Evolutionary conservation across 1,284 basidiomycete genomes (phyloP).

Genomic region (Ustanciosporium gigantosporum): DNA sequence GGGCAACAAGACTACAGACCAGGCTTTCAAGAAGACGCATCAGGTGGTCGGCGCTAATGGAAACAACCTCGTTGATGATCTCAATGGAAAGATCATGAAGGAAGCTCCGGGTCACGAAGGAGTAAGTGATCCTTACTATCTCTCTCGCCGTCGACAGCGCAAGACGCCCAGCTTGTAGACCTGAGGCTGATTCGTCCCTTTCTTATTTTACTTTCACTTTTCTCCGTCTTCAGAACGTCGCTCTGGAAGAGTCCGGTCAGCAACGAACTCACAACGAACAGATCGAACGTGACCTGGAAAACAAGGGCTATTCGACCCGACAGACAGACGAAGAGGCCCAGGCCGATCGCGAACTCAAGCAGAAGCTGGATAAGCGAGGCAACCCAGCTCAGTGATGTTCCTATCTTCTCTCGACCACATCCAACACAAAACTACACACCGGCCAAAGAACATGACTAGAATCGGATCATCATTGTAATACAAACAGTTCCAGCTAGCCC

Average conservation of each 20-base stretch:
- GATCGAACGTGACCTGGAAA: slow-evolving; percentile 26
- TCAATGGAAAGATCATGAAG: slow-evolving; percentile 34
- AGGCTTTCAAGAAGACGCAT: slow-evolving; percentile 35
- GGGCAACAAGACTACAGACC: slow-evolving; percentile 30
- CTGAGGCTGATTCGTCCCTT: too few relatives aligned
- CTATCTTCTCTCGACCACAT: too few relatives aligned
- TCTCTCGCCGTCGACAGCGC: too few relatives aligned
- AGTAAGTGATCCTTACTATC: slow-evolving; percentile 5
- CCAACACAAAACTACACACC: too few relatives aligned
- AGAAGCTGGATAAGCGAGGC: slow-evolving; percentile 33
- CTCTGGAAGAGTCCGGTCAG: slow-evolving; percentile 7
- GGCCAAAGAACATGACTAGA: too few relatives aligned
- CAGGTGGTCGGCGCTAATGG: slow-evolving; percentile 39
- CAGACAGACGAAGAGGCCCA: slow-evolving; percentile 15
- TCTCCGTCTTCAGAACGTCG: slow-evolving; percentile 13
- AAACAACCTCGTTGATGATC: slow-evolving; percentile 25
- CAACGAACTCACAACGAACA: slow-evolving; percentile 24
- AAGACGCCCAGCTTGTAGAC: too few relatives aligned
- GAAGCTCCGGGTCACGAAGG: slow-evolving; percentile 34
- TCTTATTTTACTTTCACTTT: background rate
- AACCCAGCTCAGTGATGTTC: slow-evolving; percentile 24
- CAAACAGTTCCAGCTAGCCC: too few relatives aligned
- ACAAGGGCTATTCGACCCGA: slow-evolving; percentile 29
- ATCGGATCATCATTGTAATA: too few relatives aligned
- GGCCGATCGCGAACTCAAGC: slow-evolving; percentile 19